Evolutionary conservation across 768 basidiomycete species (phyloP), one percentile per base, ranked within the genome.

Genomic region (Naganishia vaughanmartiniae): DNA sequence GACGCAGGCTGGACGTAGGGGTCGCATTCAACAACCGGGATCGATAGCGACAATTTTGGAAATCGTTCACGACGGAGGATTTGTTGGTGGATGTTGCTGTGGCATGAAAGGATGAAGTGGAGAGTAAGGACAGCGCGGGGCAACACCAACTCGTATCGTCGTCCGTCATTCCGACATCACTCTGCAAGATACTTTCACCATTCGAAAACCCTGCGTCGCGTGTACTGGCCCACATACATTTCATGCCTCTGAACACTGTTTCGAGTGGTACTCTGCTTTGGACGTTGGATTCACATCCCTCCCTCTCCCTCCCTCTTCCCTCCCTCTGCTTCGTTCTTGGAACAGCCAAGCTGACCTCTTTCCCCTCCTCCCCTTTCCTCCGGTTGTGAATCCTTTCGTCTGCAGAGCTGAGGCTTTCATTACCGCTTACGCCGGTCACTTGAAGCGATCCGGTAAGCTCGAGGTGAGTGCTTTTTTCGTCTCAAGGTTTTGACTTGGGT

Each of bases 401-500:
- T 73, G 21, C 82, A 96, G 93, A 84, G 90, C 93, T 81, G 92
- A 93, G 73, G 88, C 88, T 73, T 97, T 97, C 85, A 96, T 97
- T 83, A 78, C 86, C 73, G 93, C 93, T 77, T 97, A 97, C 84
- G 85, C 93, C 79, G 92, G 90, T 80, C 93, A 97, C 84, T 86
- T 97, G 81, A 97, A 97, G 85, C 90, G 93, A 76, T 93, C 92
- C 74, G 96, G 96, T 83, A 98, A 98, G 86, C 91, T 99, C 80
- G 94, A 99, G 85, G 67, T 70, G 58, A 63, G 60, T 63, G 48
- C 12, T 24, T 5, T 28, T 55, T 69, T 45, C 34, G 1, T 24
- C 51, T 24, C 24, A 17, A 31, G 14, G 45, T 2, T 33, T 11
- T 42, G 42, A 1, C 10, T 48, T 48, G 3, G 11, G 26, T 26